Evolutionary conservation across 2,329 filamentous ascomycete species (phyloP).

Genomic region (Neophaeococcomyces mojaviensis): DNA sequence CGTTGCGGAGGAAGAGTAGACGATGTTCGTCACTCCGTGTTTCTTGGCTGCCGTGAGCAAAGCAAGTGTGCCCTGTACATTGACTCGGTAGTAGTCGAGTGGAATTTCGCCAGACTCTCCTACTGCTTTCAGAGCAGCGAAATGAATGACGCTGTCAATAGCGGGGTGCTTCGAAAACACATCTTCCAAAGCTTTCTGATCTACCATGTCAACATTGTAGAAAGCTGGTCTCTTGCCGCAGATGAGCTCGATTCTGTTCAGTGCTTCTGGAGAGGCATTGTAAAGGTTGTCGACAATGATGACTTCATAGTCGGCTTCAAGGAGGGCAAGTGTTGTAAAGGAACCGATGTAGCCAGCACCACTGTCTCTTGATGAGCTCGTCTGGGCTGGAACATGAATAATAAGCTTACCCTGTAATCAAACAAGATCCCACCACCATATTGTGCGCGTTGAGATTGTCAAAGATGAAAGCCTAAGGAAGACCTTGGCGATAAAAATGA

Average conservation of each 20-base stretch:
- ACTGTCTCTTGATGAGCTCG: slow-evolving; percentile 45
- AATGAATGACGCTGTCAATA: slow-evolving; percentile 98
- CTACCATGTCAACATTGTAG: slow-evolving; percentile 78
- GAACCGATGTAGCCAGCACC: slow-evolving; percentile 99
- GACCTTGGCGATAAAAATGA: no score
- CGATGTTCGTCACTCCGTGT: slow-evolving; percentile 90
- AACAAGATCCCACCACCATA: slow-evolving; percentile 79
- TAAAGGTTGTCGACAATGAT: slow-evolving; percentile 94
- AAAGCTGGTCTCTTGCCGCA: slow-evolving; percentile 80
- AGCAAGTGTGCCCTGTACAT: slow-evolving; percentile 84
- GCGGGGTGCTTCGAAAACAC: slow-evolving; percentile 84
- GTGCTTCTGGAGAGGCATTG: slow-evolving; percentile 85
- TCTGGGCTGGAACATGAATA: slow-evolving; percentile 4
- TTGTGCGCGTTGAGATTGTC: no score
- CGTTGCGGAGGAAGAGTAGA: slow-evolving; percentile 96
- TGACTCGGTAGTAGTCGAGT: slow-evolving; percentile 95
- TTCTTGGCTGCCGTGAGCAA: slow-evolving; percentile 80
- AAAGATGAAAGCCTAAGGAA: no score
- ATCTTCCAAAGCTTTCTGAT: slow-evolving; percentile 73
- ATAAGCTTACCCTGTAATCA: slow-evolving; percentile 75
- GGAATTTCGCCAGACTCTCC: slow-evolving; percentile 91
- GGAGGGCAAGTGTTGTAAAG: slow-evolving; percentile 85
- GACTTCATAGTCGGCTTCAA: slow-evolving; percentile 91
- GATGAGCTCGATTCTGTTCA: slow-evolving; percentile 94
- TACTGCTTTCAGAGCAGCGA: slow-evolving; percentile 95